These are phyloP conservation scores for Plectranthus barbatus DNA, from an alignment of 257 asterid genomes.

Conservation along the genomic window DNA sequence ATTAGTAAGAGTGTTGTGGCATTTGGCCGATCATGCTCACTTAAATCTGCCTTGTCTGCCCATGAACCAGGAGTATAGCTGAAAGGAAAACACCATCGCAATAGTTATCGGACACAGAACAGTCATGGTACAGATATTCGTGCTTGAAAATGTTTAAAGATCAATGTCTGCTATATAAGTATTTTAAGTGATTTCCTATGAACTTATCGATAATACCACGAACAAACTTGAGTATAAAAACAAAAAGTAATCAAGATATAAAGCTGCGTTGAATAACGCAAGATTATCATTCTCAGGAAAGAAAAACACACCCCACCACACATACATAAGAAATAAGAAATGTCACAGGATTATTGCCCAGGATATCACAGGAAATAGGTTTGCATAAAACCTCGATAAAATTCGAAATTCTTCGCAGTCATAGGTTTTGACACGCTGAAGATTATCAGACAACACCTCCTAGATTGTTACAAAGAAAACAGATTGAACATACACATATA, in stretches of 20 bases:
- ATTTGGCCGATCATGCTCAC: slow-evolving; percentile 32
- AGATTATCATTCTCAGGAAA: too few species aligned
- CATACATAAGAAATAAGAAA: neutral
- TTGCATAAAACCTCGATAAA: neutral
- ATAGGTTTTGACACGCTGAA: too few species aligned
- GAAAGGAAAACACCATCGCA: slow-evolving; percentile 13
- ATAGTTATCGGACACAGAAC: neutral
- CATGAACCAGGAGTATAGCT: slow-evolving; percentile 78
- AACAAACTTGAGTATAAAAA: neutral
- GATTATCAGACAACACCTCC: too few species aligned
- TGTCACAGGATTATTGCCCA: neutral
- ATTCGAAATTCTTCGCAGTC: too few species aligned
- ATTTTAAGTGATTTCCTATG: neutral
- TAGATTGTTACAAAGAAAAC: too few species aligned
- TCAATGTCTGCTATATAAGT: neutral
- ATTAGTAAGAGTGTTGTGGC: slow-evolving; percentile 48
- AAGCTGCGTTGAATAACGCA: too few species aligned
- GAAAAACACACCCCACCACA: too few species aligned
- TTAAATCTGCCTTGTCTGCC: slow-evolving; percentile 31
- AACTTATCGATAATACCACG: neutral
- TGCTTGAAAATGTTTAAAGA: neutral
- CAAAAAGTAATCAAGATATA: neutral
- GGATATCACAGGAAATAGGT: neutral
- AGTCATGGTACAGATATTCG: neutral
- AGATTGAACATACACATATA: neutral